Evolutionary conservation across 106 monocot species (phyloP).

Genomic region (Dendrobium chrysotoxum): DNA sequence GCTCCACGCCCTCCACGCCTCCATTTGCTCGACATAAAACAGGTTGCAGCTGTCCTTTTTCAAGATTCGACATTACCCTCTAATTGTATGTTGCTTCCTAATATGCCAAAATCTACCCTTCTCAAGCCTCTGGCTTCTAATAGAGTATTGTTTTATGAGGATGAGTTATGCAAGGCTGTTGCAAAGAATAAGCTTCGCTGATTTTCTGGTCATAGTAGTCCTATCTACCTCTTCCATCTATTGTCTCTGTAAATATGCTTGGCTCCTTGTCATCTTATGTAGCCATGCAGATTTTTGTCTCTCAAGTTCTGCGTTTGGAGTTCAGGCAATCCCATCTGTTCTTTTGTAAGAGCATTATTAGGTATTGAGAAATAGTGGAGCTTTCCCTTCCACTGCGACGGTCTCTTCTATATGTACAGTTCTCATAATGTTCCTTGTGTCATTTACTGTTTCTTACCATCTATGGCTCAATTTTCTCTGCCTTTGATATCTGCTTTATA

Average conservation of each 20-base stretch:
- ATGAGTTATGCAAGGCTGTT: conserved; percentile 93
- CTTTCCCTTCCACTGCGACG: not conserved
- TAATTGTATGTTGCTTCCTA: conserved; percentile 27
- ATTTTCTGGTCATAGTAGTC: not conserved
- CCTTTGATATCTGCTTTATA: not conserved
- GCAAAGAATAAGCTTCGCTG: conserved; percentile 79
- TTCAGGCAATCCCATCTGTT: not conserved
- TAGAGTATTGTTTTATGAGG: conserved; percentile 71
- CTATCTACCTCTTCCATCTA: too few species aligned
- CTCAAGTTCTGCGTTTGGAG: not conserved
- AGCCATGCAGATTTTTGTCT: not conserved
- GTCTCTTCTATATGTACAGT: not conserved
- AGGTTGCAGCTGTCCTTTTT: conserved; percentile 78
- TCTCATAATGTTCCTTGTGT: not conserved
- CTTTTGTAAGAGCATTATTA: not conserved
- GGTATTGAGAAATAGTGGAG: too few species aligned
- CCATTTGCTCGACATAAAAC: conserved; percentile 48
- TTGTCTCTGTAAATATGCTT: conserved; percentile 5
- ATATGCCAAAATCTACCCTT: conserved; percentile 34
- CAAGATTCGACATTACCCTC: conserved; percentile 41
- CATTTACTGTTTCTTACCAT: not conserved
- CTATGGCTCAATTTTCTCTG: not conserved
- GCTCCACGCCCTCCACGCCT: conserved; percentile 36
- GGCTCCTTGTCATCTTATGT: not conserved
- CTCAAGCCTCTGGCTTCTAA: conserved; percentile 51